Base-by-base conservation (phyloP, 805 yeast species). In the Saccharomycopsis selenospora region DNA sequence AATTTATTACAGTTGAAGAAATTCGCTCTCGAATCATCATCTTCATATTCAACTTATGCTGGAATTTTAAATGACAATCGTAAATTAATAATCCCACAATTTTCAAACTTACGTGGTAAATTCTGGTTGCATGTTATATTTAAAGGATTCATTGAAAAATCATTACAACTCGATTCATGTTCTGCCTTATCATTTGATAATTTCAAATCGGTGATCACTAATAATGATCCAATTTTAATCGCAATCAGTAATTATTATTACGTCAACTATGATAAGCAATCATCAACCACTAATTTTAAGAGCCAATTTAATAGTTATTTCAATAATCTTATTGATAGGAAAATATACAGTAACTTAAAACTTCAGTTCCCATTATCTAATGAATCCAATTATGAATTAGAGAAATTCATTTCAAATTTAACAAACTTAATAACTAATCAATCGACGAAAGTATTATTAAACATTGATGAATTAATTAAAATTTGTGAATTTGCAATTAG, bases 81-180 rank as follows among this genome's bases (percentile, higher is more conserved):
- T 27, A 30, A 33, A 20, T 29, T 50, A 18, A 26, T 40, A 20
- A 17, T 50, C 6, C 55, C 55, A 11, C 22, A 36, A 8, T 25
- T 36, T 20, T 46, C 51, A 20, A 52, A 52, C 41, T 20, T 50
- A 5, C 46, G 44, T 10, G 55, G 47, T 3, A 43, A 25, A 24
- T 43, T 36, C 28, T 52, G 55, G 55, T 27, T 52, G 30, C 42
- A 42, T 23, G 28, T 43, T 10, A 26, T 49, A 4, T 44, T 27
- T 17, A 49, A 43, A 3, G 28, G 14, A 7, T 51, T 20, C 38
- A 17, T 49, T 36, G 45, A 43, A 44, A 30, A 14, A 24, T 4
- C 28, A 25, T 10, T 30, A 2, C 30, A 27, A 20, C 27, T 13
- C n/a, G 22, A 7, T 5, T 29, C n/a, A 36, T 2, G 27, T 5